Percentiles rank a stretch among this genome's conserved stretches.
phyloP scores from a whole-genome alignment of 1,284 basidiomycete species.

The Fomitopsis palustris region DNA sequence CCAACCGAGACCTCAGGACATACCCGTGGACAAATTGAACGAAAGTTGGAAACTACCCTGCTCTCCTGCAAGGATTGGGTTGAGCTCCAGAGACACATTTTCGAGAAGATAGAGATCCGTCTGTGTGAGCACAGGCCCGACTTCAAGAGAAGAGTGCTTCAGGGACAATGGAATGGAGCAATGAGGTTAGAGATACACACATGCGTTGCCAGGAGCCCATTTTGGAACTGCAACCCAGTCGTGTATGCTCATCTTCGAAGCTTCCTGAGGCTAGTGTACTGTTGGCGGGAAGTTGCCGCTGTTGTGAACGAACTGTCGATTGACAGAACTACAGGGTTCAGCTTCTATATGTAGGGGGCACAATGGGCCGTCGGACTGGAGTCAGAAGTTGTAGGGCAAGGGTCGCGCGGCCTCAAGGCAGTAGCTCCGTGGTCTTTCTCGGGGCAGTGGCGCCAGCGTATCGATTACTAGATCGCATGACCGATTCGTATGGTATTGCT shows the following conservation, averaged over 20 bases:
- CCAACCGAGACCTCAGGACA: slow-evolving; percentile 9
- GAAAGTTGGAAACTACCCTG: slow-evolving; percentile 55
- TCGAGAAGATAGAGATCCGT: slow-evolving; percentile 74
- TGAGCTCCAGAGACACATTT: slow-evolving; percentile 55
- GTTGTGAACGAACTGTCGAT: neutral
- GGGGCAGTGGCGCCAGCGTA: slow-evolving; percentile 1
- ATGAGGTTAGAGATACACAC: slow-evolving; percentile 15
- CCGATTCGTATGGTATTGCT: neutral
- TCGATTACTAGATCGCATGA: slow-evolving; percentile 1
- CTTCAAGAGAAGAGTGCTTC: slow-evolving; percentile 32
- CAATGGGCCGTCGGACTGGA: neutral
- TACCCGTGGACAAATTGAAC: slow-evolving; percentile 67
- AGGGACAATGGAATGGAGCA: neutral
- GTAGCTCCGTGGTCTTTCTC: neutral
- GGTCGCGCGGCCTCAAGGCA: neutral
- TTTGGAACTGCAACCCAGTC: slow-evolving; percentile 22
- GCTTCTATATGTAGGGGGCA: neutral
- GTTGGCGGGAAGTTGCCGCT: neutral
- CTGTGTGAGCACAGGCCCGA: slow-evolving; percentile 72
- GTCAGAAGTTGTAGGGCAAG: neutral
- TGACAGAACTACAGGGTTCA: neutral
- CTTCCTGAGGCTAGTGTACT: neutral
- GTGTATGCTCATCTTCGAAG: neutral
- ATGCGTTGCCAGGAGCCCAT: slow-evolving; percentile 28
- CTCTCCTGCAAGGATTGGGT: slow-evolving; percentile 62